Evolutionary conservation across 2,329 filamentous ascomycete species (phyloP).

Genomic region (Xylaria digitata): DNA sequence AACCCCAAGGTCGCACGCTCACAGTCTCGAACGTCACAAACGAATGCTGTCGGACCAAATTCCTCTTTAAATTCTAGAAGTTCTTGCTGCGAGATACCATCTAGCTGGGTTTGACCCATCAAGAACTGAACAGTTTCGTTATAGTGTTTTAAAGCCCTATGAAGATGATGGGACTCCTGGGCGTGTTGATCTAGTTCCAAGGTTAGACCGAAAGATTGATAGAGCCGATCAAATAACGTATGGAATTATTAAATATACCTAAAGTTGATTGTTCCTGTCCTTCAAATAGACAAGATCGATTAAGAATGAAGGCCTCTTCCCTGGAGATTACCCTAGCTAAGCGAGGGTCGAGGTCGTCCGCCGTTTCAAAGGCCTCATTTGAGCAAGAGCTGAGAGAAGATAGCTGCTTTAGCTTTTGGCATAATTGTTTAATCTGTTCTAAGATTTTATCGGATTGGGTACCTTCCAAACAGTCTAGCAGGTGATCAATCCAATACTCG

Average conservation of each 20-base stretch:
- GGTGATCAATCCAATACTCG: constrained; percentile 1
- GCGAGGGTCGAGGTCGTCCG: no score
- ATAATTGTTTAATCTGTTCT: neutral
- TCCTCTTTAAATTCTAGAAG: constrained; percentile 6
- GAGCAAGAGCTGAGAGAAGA: no score
- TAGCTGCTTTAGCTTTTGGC: neutral
- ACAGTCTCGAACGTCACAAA: neutral
- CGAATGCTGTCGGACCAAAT: neutral
- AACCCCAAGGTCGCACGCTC: neutral
- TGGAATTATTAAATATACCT: no score
- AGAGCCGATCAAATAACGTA: no score
- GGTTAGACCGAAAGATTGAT: no score
- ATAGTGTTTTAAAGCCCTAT: neutral
- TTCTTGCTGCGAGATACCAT: neutral
- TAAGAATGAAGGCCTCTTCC: no score
- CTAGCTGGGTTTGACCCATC: neutral
- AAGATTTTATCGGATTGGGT: neutral
- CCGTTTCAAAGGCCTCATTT: no score
- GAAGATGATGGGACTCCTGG: no score
- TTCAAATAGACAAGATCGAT: no score
- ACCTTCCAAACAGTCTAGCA: neutral
- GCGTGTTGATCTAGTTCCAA: no score
- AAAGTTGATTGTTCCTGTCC: no score
- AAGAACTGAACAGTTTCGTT: neutral
- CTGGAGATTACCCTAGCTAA: neutral